Evolutionary conservation across 306 rosid species (phyloP), one percentile per base, ranked within the genome.

Genomic region (Arachis stenosperma): DNA sequence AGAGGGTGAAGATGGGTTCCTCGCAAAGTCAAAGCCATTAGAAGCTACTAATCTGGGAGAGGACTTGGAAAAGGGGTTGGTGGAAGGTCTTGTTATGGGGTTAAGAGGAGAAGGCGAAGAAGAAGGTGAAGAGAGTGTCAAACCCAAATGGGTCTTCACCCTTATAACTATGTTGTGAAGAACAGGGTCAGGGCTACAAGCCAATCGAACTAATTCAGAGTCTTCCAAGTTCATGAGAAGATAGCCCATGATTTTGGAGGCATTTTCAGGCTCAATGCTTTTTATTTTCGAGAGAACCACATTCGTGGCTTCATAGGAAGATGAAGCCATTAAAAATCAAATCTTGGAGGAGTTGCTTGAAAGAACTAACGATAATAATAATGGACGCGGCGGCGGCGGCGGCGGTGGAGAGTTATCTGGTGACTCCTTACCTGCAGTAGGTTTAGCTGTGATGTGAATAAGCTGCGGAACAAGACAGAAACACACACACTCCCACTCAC

Each of bases 181-280:
- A 27, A 89, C 76, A 55, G 83, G 63, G 75, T 93, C 98, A 0
- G 97, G 90, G 4, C 88, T 85, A 40, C 74, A 84, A n/a, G 92
- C 96, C 37, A 93, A 62, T 0, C 94, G 88, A 11, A 90, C 72
- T 59, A 93, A 70, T 51, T 93, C 98, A 74, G 82, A 84, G 33
- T 93, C 92, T 3, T 92, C 87, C 2, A 89, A 87, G 79, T 81
- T 89, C 67, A 93, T 86, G 40, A 93, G 80, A 48, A 93, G 87
- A 57, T 58, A 88, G 44, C 98, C 98, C 98, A 93, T 89, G 81
- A 93, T 93, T 84, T 89, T 93, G 0, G 96, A 83, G 6, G 98
- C 97, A 77, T 86, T 82, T 17, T 93, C 98, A 5, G 97, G 96
- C 29, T 93, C 98, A 57, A 90, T 59, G 63, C 54, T 78, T 58